A percentile compares a stretch with the other conserved stretches of the same genome.
Conservation (phyloP, 805 yeast genomes). For the Vanderwaltozyma verrucispora region DNA sequence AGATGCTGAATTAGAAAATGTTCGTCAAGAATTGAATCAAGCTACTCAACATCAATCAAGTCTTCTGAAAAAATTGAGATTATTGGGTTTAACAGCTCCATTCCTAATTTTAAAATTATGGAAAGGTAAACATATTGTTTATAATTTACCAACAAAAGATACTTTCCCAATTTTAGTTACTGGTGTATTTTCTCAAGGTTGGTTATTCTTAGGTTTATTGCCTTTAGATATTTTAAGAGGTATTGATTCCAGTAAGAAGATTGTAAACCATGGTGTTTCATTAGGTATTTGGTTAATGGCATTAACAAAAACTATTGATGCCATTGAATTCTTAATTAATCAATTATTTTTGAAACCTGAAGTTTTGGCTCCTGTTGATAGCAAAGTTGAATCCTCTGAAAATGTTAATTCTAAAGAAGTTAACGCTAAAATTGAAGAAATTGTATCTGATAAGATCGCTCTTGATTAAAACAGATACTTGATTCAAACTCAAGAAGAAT, state of each 20-base stretch:
- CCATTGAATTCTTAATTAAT: slow-evolving; percentile 20
- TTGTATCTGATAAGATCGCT: too few relatives aligned
- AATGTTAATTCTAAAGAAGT: too few relatives aligned
- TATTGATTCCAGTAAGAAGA: neutral
- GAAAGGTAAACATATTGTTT: slow-evolving; percentile 26
- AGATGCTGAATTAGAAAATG: slow-evolving; percentile 37
- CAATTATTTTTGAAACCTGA: slow-evolving; percentile 10
- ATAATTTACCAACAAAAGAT: slow-evolving; percentile 17
- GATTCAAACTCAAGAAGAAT: too few relatives aligned
- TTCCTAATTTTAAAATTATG: slow-evolving; percentile 23
- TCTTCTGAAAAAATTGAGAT: slow-evolving; percentile 11
- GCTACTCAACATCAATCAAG: slow-evolving; percentile 7
- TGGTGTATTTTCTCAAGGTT: slow-evolving; percentile 27
- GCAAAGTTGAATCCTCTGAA: neutral
- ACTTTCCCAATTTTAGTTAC: slow-evolving; percentile 24
- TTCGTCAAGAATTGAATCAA: slow-evolving; percentile 31
- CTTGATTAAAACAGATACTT: too few relatives aligned
- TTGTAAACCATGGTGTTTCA: slow-evolving; percentile 19
- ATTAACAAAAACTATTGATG: slow-evolving; percentile 20
- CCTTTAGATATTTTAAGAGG: slow-evolving; percentile 16
- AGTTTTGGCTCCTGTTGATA: slow-evolving; percentile 6
- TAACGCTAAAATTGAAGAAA: too few relatives aligned
- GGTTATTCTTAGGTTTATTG: slow-evolving; percentile 18
- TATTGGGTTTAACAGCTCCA: slow-evolving; percentile 25
- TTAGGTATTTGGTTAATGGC: slow-evolving; percentile 30